phyloP scores from a whole-genome alignment of 1,139 yeast species.

The Protomyces inouyei region DNA sequence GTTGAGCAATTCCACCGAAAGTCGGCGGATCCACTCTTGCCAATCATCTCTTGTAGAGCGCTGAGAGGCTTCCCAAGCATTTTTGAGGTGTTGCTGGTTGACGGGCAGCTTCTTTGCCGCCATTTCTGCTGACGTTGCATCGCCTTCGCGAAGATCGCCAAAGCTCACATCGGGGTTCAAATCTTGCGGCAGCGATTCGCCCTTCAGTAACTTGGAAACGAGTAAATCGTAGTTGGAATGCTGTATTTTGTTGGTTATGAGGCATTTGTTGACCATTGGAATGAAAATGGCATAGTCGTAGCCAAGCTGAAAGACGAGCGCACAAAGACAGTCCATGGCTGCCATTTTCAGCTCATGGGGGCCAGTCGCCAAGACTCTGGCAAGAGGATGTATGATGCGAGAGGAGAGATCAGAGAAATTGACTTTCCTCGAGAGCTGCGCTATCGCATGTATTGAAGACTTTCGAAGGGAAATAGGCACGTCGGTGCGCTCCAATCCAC shows the following conservation, averaged over 20 bases:
- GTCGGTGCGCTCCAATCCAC: constrained; percentile 66
- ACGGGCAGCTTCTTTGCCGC: constrained; percentile 74
- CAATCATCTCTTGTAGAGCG: constrained; percentile 90
- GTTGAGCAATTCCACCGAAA: constrained; percentile 77
- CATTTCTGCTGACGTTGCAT: constrained; percentile 63
- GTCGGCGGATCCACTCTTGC: constrained; percentile 93
- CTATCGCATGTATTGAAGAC: constrained; percentile 79
- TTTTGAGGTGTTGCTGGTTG: constrained; percentile 67
- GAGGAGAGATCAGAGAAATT: constrained; percentile 84
- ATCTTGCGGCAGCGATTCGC: constrained; percentile 84
- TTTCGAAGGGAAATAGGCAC: constrained; percentile 50
- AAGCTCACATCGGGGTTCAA: constrained; percentile 60
- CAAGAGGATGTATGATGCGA: constrained; percentile 77
- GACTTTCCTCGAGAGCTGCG: constrained; percentile 69
- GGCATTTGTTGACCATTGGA: constrained; percentile 67
- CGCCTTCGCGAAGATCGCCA: constrained; percentile 50
- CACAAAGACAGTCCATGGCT: constrained; percentile 74
- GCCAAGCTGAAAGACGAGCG: constrained; percentile 74
- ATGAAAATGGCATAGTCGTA: constrained; percentile 79
- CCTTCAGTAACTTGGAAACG: constrained; percentile 69
- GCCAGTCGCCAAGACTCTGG: constrained; percentile 56
- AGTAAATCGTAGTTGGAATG: constrained; percentile 75
- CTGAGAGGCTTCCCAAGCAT: constrained; percentile 90
- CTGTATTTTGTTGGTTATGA: constrained; percentile 60
- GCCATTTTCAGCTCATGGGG: constrained; percentile 61